A percentile compares a stretch with the other conserved stretches of the same genome.
Conservation (phyloP, 768 basidiomycete genomes). For the Podaxis sp. region DNA sequence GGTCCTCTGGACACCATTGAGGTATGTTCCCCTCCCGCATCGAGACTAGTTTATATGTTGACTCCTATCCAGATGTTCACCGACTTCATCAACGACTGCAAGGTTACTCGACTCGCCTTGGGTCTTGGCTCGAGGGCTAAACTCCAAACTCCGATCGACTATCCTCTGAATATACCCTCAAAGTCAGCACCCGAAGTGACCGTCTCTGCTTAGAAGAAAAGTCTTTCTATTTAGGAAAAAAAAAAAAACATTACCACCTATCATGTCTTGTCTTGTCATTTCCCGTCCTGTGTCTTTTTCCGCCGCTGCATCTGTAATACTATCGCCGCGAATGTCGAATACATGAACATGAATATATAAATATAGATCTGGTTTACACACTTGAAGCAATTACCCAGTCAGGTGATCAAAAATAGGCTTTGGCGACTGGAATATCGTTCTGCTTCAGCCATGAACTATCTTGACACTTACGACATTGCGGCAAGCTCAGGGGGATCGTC, state of each 20-base stretch:
- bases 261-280: neutral
- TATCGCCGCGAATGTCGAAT: neutral
- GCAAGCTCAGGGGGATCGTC: conserved; percentile 34
- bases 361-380: neutral
- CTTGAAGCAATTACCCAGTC: conserved; percentile 6
- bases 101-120: conserved; percentile 42
- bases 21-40: conserved; percentile 37
- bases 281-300: neutral
- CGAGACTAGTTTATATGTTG: neutral
- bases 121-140: conserved; percentile 15
- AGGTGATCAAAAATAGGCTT: neutral
- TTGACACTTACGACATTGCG: conserved; percentile 63
- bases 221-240: neutral
- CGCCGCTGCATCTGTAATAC: neutral
- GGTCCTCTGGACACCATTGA: conserved; percentile 99
- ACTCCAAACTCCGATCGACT: conserved; percentile 18
- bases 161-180: conserved; percentile 19
- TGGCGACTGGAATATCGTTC: neutral
- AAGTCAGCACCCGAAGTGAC: conserved; percentile 15
- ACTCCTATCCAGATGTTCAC: conserved; percentile 73
- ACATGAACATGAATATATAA: neutral
- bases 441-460: conserved; percentile 56
- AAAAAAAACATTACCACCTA: neutral
- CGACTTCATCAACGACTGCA: conserved; percentile 84
- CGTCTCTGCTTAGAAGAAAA: conserved; percentile 12